These are phyloP conservation scores for Osmozyma mogii DNA, from an alignment of 805 yeast genomes.

Conservation along the genomic window DNA sequence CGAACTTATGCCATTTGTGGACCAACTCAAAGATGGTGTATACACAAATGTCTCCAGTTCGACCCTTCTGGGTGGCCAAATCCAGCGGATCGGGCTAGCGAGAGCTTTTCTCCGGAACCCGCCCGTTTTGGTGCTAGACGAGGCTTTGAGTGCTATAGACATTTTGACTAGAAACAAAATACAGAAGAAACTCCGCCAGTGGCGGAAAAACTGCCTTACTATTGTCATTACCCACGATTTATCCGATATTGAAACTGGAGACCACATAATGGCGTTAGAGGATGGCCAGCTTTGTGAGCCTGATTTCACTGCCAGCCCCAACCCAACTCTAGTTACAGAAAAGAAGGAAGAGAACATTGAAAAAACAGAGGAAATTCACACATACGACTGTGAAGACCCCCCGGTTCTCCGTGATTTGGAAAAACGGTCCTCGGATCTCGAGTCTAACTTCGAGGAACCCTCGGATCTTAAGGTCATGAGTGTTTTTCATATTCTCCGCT, in stretches of 20 bases:
- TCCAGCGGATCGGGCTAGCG: constrained; percentile 77
- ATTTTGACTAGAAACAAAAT: constrained; percentile 35
- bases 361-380: no score
- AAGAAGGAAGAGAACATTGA: no score
- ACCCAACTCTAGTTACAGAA: no score
- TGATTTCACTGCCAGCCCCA: no score
- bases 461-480: constrained; percentile 14
- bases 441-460: constrained; percentile 5
- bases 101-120: constrained; percentile 70
- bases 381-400: no score
- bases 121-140: constrained; percentile 77
- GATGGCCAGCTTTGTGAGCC: constrained; percentile 43
- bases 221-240: constrained; percentile 76
- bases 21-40: constrained; percentile 44
- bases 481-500: constrained; percentile 16
- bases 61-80: constrained; percentile 82
- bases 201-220: constrained; percentile 69
- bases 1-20: constrained; percentile 41
- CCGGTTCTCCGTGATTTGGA: no score
- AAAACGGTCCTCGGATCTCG: no score
- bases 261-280: constrained; percentile 51
- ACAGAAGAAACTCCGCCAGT: constrained; percentile 41
- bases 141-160: constrained; percentile 79
- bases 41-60: constrained; percentile 43
- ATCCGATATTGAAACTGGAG: constrained; percentile 46